These are phyloP conservation scores for Udeniomyces megalosporus DNA, from an alignment of 768 basidiomycete species.

Conservation along the genomic window DNA sequence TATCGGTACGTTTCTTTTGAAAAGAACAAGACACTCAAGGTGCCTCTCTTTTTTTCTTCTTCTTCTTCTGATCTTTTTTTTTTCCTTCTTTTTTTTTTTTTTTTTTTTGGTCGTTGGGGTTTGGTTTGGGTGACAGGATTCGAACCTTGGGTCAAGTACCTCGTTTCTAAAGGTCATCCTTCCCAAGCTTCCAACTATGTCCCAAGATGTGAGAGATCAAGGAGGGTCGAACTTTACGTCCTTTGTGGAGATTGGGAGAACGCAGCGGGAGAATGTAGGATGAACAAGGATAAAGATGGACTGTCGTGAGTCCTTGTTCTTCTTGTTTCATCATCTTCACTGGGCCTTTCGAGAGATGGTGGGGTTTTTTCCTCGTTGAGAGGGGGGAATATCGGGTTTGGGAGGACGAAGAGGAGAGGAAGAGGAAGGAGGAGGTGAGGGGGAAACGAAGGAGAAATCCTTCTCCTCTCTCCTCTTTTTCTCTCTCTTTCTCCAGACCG, in stretches of 20 bases:
- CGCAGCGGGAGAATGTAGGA: slow-evolving; percentile 79
- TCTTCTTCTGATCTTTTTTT: too few species aligned
- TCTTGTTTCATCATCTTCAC: not conserved
- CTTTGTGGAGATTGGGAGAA: slow-evolving; percentile 77
- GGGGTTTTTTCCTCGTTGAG: too few species aligned
- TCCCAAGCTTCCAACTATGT: slow-evolving; percentile 69
- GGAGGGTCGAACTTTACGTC: slow-evolving; percentile 72
- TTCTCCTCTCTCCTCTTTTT: not conserved
- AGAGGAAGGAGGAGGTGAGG: too few species aligned
- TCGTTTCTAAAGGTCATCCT: slow-evolving; percentile 53
- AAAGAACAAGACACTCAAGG: too few species aligned
- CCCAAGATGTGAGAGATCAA: slow-evolving; percentile 63
- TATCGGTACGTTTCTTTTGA: not conserved
- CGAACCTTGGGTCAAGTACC: slow-evolving; percentile 46
- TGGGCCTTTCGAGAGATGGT: not conserved
- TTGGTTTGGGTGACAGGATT: slow-evolving; percentile 95
- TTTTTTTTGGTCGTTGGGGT: slow-evolving; percentile 40
- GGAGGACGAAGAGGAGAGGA: too few species aligned
- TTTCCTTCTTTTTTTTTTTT: not conserved
- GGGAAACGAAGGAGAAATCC: not conserved
- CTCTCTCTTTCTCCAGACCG: too few species aligned
- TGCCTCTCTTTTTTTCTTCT: not conserved
- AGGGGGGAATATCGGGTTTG: too few species aligned
- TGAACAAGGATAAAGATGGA: slow-evolving; percentile 64
- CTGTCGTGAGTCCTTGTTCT: slow-evolving; percentile 49